Evolutionary conservation across 2,329 filamentous ascomycete genomes (phyloP), one percentile per base, ranked within the genome.

Genomic region (Xylaria multiplex): DNA sequence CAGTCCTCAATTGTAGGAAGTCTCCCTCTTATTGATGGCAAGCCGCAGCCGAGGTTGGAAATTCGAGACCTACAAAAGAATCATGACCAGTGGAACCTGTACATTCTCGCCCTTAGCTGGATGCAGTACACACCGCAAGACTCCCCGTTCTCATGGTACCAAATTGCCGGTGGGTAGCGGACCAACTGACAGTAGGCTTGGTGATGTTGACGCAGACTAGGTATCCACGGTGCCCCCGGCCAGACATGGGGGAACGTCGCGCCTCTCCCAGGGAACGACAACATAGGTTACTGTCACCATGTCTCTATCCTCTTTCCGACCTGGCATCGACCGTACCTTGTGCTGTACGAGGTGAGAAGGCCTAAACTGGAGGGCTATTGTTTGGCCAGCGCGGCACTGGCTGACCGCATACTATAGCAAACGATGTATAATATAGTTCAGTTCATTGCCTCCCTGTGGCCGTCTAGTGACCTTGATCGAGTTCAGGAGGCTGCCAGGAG

Each of bases 241-340:
- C 71, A 79, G 45, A 76, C 83, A 13, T 88, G 86, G 84, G 85
- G 82, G 35, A 83, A 80, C 40, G 86, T 88, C 24, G 73, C 79
- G 55, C 80, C 83, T 61, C 80, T 79, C 1, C 74, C 81, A 2
- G 86, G 86, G 1, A 86, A 85, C 65, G 81, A 83, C 63, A 79
- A 82, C 45, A 82, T 85, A 16, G 93, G 92, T 56, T 96, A 93
- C 77, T 96, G 93, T 77, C 87, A 87, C 14, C 93, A 97, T 78
- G 86, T 84, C 27, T 91, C 91, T 1, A 87, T 90, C 46, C 81
- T 96, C 16, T 96, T 97, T 76, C 87, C 90, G 45, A 85, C 89
- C 45, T 96, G 93, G 93, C 93, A 97, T 82, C 87, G 93, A 56
- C 91, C 92, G 0, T 96, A 95, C 77, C 81, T 96, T 65, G 85